Base-by-base conservation (phyloP, 106 monocot species). In the Iris macrosiphon region DNA sequence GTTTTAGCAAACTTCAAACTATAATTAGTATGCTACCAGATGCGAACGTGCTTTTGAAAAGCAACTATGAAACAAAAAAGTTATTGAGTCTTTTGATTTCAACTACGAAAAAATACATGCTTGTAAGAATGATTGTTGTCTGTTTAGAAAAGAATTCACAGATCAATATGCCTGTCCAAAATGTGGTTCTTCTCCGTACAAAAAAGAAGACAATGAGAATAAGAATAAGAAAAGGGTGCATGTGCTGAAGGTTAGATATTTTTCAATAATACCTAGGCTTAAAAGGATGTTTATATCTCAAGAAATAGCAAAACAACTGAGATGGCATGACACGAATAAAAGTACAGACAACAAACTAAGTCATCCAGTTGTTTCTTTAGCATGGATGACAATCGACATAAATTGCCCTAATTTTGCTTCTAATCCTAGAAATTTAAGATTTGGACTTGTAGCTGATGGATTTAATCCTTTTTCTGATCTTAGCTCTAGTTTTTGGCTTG, bases 371-470 rank as follows among this genome's bases (percentile, higher is more conserved):
- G 1, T 13, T 3, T 40, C 40, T 13, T 40, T 2, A 40, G 40
- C 40, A 13, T 40, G 40, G 40, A 40, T 13, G 40, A 40, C 40
- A 2, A 40, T 40, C 2, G 2, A 40, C 21, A 49, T 2, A 49
- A 49, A 22, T 1, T 49, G 48, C 2, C 2, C 2, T 1, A n/a
- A 0, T n/a, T 1, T 49, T 49, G 48, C 20, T n/a, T 18, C 1
- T 7, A 16, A 1, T 49, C 19, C 4, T 49, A 49, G 48, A 49
- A 49, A 49, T 6, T 22, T 49, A n/a, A n/a, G 48, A 1, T 1
- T 49, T 49, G 48, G 48, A 18, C 48, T 49, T 49, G 48, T 16
- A 49, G 2, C 48, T 0, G 48, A 49, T 49, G 48, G 48, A 3
- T 49, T 49, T 3, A 49, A 49, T 22, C 48, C 48, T 2, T 49